A percentile compares a stretch with the other conserved stretches of the same genome.
Evolutionary conservation across 306 rosid species (phyloP).

Genomic region (Prosopis cineraria): DNA sequence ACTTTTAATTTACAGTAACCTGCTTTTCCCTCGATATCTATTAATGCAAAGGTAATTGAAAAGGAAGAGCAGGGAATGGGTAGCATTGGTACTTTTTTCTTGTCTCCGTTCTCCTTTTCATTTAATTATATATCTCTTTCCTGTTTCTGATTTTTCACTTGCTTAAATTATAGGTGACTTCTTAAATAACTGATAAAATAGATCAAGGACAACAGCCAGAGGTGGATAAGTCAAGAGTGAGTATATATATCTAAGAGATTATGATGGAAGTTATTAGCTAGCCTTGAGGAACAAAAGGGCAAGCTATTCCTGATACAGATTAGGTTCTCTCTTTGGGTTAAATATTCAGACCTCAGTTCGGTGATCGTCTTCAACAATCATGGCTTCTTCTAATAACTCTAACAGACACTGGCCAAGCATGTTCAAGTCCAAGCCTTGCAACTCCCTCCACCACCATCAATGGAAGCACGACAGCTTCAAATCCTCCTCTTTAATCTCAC

Average conservation of each 20-base stretch:
- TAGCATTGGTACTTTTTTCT: conserved; percentile 40
- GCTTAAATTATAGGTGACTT: background rate
- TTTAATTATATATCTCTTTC: background rate
- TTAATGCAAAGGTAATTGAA: conserved; percentile 53
- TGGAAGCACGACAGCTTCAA: conserved; percentile 85
- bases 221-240: conserved; percentile 51
- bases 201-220: background rate
- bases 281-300: conserved; percentile 50
- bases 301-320: conserved; percentile 22
- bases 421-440: conserved; percentile 98
- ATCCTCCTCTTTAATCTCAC: conserved; percentile 58
- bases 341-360: conserved; percentile 18
- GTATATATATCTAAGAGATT: conserved; percentile 62
- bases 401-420: conserved; percentile 99
- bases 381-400: conserved; percentile 79
- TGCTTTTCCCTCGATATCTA: background rate
- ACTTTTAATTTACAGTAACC: conserved; percentile 38
- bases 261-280: conserved; percentile 36
- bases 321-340: conserved; percentile 35
- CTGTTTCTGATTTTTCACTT: background rate
- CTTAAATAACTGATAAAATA: conserved; percentile 16
- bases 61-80: conserved; percentile 54
- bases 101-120: conserved; percentile 41
- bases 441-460: conserved; percentile 68
- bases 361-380: conserved; percentile 30